A percentile compares a stretch with the other conserved stretches of the same genome.
phyloP scores from a whole-genome alignment of 2,329 filamentous ascomycete species.

The Tolypocladium ovalisporum region DNA sequence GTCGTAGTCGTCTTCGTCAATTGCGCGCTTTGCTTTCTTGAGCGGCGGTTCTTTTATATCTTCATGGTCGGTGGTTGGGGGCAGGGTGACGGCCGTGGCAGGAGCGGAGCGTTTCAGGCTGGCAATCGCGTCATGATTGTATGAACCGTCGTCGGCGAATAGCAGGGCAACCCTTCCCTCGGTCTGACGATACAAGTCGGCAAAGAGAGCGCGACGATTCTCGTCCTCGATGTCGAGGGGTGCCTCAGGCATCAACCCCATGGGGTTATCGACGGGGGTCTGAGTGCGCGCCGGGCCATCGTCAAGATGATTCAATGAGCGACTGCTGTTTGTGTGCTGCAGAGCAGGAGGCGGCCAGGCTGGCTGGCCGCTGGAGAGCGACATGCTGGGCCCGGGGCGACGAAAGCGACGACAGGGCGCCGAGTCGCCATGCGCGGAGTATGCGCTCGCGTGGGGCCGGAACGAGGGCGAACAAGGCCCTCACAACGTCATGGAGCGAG shows the following conservation, averaged over 20 bases:
- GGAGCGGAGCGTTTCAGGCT: slow-evolving; percentile 34
- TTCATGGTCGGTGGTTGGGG: slow-evolving; percentile 46
- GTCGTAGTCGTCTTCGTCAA: slow-evolving; percentile 78
- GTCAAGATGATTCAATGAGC: slow-evolving; percentile 47
- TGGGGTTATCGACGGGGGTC: slow-evolving; percentile 38
- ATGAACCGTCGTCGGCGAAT: slow-evolving; percentile 50
- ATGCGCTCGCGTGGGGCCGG: slow-evolving; percentile 40
- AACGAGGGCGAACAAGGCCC: slow-evolving; percentile 31
- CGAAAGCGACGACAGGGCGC: slow-evolving; percentile 34
- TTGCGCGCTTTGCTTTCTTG: slow-evolving; percentile 67
- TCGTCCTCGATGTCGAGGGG: slow-evolving; percentile 54
- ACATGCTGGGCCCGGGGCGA: slow-evolving; percentile 47
- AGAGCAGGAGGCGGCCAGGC: slow-evolving; percentile 51
- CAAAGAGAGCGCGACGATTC: slow-evolving; percentile 61
- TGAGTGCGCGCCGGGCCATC: slow-evolving; percentile 43
- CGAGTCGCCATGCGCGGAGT: slow-evolving; percentile 45
- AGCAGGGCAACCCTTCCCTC: slow-evolving; percentile 68
- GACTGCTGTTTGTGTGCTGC: slow-evolving; percentile 33
- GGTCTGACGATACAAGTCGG: slow-evolving; percentile 63
- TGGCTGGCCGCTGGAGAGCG: slow-evolving; percentile 54
- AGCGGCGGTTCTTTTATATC: slow-evolving; percentile 48
- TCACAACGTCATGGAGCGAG: slow-evolving; percentile 40
- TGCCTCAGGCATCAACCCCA: slow-evolving; percentile 49
- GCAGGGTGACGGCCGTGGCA: slow-evolving; percentile 31
- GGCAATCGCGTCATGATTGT: slow-evolving; percentile 42